A percentile compares a stretch with the other conserved stretches of the same genome.
Evolutionary conservation across 1,284 basidiomycete genomes (phyloP).

Genomic region (Wolfiporia cocos): DNA sequence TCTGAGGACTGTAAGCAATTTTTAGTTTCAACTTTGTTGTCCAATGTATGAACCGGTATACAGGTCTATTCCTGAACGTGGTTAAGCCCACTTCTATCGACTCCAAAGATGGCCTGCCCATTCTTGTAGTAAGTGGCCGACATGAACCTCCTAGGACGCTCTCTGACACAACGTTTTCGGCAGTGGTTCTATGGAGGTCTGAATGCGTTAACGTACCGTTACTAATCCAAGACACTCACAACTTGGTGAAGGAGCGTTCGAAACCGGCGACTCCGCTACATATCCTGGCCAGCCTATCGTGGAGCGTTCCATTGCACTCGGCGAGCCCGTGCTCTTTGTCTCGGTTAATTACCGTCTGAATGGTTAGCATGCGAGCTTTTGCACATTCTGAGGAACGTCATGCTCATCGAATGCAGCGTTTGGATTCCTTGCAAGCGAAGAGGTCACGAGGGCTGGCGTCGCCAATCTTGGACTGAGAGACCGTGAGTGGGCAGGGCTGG

Average conservation of each 20-base stretch:
- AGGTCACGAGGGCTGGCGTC: slow-evolving; percentile 42
- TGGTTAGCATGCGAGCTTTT: neutral
- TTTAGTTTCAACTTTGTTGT: neutral
- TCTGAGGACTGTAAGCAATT: slow-evolving; percentile 16
- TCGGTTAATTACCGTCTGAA: slow-evolving; percentile 46
- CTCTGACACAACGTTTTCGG: slow-evolving; percentile 34
- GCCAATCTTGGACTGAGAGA: slow-evolving; percentile 51
- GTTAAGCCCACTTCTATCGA: slow-evolving; percentile 36
- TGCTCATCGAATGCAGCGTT: slow-evolving; percentile 22
- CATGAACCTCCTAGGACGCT: neutral
- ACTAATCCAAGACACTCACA: slow-evolving; percentile 1
- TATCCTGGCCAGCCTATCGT: slow-evolving; percentile 31
- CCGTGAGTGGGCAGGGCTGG: slow-evolving; percentile 32
- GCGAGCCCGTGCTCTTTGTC: slow-evolving; percentile 45
- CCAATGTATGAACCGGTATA: neutral
- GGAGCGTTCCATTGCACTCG: slow-evolving; percentile 38
- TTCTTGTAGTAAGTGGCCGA: slow-evolving; percentile 43
- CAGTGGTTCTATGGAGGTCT: slow-evolving; percentile 36
- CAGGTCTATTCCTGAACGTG: slow-evolving; percentile 55
- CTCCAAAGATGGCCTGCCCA: slow-evolving; percentile 40
- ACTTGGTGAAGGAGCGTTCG: slow-evolving; percentile 24
- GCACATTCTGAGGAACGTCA: neutral
- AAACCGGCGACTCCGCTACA: slow-evolving; percentile 16
- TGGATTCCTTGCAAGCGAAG: slow-evolving; percentile 45
- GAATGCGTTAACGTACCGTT: slow-evolving; percentile 4